These are phyloP conservation scores for Neophaeococcomyces mojaviensis DNA, from an alignment of 2,329 filamentous ascomycete genomes.

Conservation along the genomic window DNA sequence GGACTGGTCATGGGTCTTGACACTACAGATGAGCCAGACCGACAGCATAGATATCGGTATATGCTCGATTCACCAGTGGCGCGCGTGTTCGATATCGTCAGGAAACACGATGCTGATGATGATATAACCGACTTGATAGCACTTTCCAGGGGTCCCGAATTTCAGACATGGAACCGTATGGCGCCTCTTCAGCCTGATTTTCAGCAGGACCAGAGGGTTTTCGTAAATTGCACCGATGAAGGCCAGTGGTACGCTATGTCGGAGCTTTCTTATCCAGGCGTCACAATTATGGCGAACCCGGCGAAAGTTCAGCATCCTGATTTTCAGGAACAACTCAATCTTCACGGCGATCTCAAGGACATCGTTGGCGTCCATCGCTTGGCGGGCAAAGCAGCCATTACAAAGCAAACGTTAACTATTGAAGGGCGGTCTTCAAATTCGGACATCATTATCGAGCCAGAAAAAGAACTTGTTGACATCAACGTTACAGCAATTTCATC, in stretches of 20 bases:
- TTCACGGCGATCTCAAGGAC: constrained; percentile 17
- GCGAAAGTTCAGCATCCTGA: constrained; percentile 30
- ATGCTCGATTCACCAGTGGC: constrained; percentile 71
- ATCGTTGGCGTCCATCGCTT: constrained; percentile 67
- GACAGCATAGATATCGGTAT: constrained; percentile 49
- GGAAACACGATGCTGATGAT: constrained; percentile 62
- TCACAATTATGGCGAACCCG: constrained; percentile 59
- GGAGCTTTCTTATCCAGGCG: constrained; percentile 74
- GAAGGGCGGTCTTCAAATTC: constrained; percentile 11
- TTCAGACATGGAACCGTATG: constrained; percentile 29
- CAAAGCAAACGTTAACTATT: constrained; percentile 36
- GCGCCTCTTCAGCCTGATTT: constrained; percentile 26
- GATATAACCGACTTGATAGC: constrained; percentile 63
- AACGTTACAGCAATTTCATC: no score
- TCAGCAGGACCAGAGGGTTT: constrained; percentile 58
- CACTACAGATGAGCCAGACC: constrained; percentile 45
- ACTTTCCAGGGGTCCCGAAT: constrained; percentile 74
- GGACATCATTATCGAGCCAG: constrained; percentile 11
- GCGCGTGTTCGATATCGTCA: constrained; percentile 79
- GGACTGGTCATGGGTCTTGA: constrained; percentile 77
- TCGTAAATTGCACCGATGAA: constrained; percentile 76
- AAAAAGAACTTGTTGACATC: constrained; percentile 11
- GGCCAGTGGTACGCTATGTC: constrained; percentile 94
- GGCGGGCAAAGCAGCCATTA: constrained; percentile 44
- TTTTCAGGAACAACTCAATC: constrained; percentile 11